These are phyloP conservation scores for Amanita fuliginea DNA, from an alignment of 768 basidiomycete species.

Conservation along the genomic window DNA sequence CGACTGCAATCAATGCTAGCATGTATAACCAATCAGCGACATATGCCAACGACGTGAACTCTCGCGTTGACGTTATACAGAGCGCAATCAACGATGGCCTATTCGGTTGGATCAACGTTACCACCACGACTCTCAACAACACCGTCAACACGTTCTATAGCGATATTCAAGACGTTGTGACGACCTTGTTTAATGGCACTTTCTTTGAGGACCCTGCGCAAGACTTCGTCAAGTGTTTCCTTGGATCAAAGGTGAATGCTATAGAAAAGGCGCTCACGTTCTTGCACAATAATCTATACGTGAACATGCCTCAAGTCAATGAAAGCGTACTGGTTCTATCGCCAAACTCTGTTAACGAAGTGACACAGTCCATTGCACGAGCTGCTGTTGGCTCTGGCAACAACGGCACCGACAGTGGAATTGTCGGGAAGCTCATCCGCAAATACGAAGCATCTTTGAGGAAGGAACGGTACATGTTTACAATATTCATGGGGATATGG, in stretches of 20 bases:
- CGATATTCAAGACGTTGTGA: conserved; percentile 74
- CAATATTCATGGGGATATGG: conserved; percentile 79
- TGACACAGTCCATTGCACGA: conserved; percentile 66
- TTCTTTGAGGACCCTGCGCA: conserved; percentile 73
- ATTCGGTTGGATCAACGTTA: conserved; percentile 92
- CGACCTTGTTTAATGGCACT: conserved; percentile 72
- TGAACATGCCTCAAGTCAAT: conserved; percentile 74
- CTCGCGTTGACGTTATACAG: conserved; percentile 59
- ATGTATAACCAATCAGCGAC: conserved; percentile 72
- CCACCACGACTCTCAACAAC: conserved; percentile 77
- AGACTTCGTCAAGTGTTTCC: conserved; percentile 80
- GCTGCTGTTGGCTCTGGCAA: conserved; percentile 64
- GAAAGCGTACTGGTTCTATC: conserved; percentile 70
- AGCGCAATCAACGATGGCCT: conserved; percentile 73
- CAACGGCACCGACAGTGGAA: conserved; percentile 36
- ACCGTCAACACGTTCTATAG: conserved; percentile 83
- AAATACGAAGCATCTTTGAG: conserved; percentile 62
- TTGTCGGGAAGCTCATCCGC: conserved; percentile 64
- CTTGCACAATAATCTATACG: conserved; percentile 75
- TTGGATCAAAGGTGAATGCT: conserved; percentile 84
- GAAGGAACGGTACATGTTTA: conserved; percentile 79
- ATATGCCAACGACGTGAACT: conserved; percentile 75
- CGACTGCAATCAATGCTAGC: conserved; percentile 65
- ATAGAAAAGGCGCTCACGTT: conserved; percentile 86
- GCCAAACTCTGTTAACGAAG: conserved; percentile 57